phyloP scores from a whole-genome alignment of 495 filamentous ascomycete species.

The Xylaria flabelliformis region DNA sequence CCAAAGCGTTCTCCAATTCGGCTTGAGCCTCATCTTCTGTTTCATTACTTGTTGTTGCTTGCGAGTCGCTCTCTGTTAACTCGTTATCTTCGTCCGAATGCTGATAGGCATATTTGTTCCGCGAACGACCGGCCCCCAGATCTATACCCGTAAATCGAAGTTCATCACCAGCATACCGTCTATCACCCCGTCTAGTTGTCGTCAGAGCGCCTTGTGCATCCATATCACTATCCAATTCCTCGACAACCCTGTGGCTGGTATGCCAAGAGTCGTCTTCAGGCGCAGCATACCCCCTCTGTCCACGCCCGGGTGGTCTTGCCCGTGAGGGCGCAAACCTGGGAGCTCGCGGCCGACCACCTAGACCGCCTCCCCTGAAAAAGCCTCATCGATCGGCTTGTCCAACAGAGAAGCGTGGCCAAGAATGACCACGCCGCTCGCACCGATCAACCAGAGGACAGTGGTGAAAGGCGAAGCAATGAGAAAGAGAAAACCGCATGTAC shows the following conservation, averaged over 20 bases:
- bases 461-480: constrained; percentile 80
- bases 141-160: constrained; percentile 68
- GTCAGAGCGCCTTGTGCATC: constrained; percentile 66
- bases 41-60: constrained; percentile 54
- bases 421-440: constrained; percentile 87
- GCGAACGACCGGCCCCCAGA: constrained; percentile 54
- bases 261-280: constrained; percentile 55
- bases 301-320: constrained; percentile 97
- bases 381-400: constrained; percentile 99
- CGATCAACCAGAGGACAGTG: constrained; percentile 92
- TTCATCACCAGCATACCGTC: constrained; percentile 62
- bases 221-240: constrained; percentile 73
- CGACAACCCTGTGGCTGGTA: constrained; percentile 59
- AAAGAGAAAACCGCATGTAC: constrained; percentile 81
- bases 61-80: constrained; percentile 60
- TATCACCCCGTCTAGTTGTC: constrained; percentile 44
- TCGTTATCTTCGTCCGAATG: constrained; percentile 57
- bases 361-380: constrained; percentile 99
- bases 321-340: constrained; percentile 92
- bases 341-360: constrained; percentile 99
- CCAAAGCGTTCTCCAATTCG: constrained; percentile 71
- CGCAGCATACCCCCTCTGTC: constrained; percentile 66
- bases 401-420: constrained; percentile 94
- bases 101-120: constrained; percentile 53
- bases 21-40: constrained; percentile 60